These are phyloP conservation scores for Saxophila tyrrhenica DNA, from an alignment of 495 filamentous ascomycete species.

Conservation along the genomic window DNA sequence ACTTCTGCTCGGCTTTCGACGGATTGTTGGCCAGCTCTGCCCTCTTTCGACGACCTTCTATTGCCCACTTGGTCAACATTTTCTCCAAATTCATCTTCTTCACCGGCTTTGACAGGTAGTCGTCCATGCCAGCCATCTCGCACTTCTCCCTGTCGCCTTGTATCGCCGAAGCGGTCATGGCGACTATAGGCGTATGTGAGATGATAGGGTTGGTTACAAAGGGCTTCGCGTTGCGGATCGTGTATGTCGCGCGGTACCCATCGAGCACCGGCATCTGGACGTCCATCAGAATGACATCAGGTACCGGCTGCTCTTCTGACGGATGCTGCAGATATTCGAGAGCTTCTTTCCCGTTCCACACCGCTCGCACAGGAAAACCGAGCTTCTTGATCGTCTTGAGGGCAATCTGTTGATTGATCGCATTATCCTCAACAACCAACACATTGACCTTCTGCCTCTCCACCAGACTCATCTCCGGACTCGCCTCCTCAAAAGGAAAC, in stretches of 20 bases:
- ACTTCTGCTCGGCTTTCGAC: neutral
- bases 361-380: conserved; percentile 57
- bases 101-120: conserved; percentile 72
- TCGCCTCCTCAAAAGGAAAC: conserved; percentile 1
- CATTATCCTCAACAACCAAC: conserved; percentile 71
- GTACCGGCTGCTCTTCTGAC: conserved; percentile 31
- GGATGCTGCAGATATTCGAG: conserved; percentile 46
- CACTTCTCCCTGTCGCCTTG: conserved; percentile 75
- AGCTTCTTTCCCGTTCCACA: conserved; percentile 67
- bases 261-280: conserved; percentile 77
- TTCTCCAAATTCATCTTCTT: conserved; percentile 55
- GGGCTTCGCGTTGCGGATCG: conserved; percentile 49
- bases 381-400: conserved; percentile 62
- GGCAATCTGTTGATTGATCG: conserved; percentile 61
- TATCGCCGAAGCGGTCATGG: conserved; percentile 73
- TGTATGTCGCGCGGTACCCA: conserved; percentile 65
- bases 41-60: conserved; percentile 25
- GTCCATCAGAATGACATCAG: conserved; percentile 78
- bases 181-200: conserved; percentile 57
- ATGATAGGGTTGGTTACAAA: conserved; percentile 41
- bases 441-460: conserved; percentile 48
- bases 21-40: neutral
- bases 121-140: conserved; percentile 66
- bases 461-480: conserved; percentile 24
- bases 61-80: conserved; percentile 48